Percentiles rank a stretch among this genome's conserved stretches.
Evolutionary conservation across 352 stramenopile genomes (phyloP).

Genomic region (Pythium brachiatum): DNA sequence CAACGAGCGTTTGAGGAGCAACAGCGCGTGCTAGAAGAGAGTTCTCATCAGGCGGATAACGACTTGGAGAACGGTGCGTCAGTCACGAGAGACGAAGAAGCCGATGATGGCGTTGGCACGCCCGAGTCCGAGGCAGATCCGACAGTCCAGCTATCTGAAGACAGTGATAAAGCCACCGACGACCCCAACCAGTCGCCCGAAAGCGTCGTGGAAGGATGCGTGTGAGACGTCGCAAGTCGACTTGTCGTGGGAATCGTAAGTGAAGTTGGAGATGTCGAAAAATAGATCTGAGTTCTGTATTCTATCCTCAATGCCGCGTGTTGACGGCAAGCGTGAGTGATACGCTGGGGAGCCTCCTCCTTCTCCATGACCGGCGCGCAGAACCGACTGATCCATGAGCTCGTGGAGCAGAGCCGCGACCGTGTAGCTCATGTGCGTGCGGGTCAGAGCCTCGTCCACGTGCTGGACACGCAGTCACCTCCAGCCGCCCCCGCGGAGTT

Average conservation of each 20-base stretch:
- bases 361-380: conserved; percentile 24
- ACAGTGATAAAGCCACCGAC: neutral
- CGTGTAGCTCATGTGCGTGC: conserved; percentile 55
- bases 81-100: neutral
- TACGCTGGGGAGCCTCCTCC: neutral
- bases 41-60: neutral
- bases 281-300: neutral
- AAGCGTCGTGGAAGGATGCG: conserved; percentile 19
- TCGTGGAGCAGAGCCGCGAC: conserved; percentile 59
- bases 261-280: neutral
- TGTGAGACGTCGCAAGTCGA: neutral
- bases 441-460: conserved; percentile 40
- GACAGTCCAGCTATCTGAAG: neutral
- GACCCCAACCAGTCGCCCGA: neutral
- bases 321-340: no score
- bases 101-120: neutral
- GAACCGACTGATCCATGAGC: conserved; percentile 50
- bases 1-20: conserved; percentile 21
- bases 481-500: neutral
- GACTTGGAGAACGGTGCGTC: conserved; percentile 5
- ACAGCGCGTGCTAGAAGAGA: neutral
- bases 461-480: conserved; percentile 29
- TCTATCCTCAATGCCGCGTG: neutral
- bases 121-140: neutral
- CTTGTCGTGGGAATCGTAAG: neutral